Conservation (phyloP, 73 alveolate species). For the Stentor roeselii region DNA sequence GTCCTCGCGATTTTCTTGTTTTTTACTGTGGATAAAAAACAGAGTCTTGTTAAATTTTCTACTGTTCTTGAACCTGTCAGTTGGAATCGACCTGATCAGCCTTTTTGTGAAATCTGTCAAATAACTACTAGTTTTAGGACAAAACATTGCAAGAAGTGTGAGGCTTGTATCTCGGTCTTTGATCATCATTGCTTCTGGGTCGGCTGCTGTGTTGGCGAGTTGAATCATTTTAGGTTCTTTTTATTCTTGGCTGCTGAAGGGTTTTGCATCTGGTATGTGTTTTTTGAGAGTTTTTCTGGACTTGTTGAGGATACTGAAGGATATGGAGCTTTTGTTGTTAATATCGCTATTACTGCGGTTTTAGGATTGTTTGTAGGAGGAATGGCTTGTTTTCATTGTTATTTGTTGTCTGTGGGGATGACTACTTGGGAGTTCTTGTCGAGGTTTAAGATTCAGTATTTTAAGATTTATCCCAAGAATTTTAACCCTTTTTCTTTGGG, state of each 20-base stretch:
- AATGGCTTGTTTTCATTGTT: slow-evolving; percentile 19
- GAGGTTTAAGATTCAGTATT: slow-evolving; percentile 51
- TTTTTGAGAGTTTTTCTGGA: slow-evolving; percentile 26
- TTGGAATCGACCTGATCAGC: slow-evolving; percentile 15
- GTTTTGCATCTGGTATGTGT: slow-evolving; percentile 36
- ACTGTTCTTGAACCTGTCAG: neutral
- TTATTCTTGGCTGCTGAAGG: slow-evolving; percentile 51
- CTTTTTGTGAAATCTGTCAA: slow-evolving; percentile 38
- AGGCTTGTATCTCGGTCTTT: slow-evolving; percentile 60
- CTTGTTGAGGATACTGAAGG: slow-evolving; percentile 32
- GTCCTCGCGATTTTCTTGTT: neutral
- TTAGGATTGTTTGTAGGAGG: slow-evolving; percentile 43
- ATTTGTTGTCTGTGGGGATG: slow-evolving; percentile 48
- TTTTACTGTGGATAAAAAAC: neutral
- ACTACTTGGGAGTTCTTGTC: slow-evolving; percentile 66
- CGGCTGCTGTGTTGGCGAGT: slow-evolving; percentile 78
- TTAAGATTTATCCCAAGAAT: slow-evolving; percentile 31
- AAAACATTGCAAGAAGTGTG: slow-evolving; percentile 69
- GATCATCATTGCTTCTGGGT: slow-evolving; percentile 81
- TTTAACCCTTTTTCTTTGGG: slow-evolving; percentile 68
- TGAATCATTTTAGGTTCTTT: slow-evolving; percentile 65
- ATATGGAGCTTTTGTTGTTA: slow-evolving; percentile 43
- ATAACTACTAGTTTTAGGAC: slow-evolving; percentile 51
- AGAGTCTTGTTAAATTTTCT: neutral
- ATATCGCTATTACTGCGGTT: slow-evolving; percentile 40